These are phyloP conservation scores for Pythium sp. DNA, from an alignment of 352 stramenopile genomes.

Conservation along the genomic window DNA sequence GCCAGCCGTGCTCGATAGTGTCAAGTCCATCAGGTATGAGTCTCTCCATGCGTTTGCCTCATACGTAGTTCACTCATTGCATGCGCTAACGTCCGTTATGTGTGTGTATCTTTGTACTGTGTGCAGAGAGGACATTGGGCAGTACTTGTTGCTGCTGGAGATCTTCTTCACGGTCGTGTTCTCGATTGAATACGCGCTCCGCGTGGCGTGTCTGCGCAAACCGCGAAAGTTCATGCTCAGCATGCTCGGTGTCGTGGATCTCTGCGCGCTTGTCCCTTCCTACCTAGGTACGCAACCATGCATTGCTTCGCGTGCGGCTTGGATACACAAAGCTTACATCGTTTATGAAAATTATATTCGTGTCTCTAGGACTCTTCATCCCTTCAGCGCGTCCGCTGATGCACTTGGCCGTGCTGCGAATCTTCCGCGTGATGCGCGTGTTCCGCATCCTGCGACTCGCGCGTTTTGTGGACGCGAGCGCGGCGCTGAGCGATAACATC, in stretches of 20 bases:
- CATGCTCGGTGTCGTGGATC: conserved; percentile 70
- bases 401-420: conserved; percentile 68
- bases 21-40: conserved; percentile 56
- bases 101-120: neutral
- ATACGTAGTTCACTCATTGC: neutral
- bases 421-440: conserved; percentile 80
- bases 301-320: neutral
- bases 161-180: conserved; percentile 81
- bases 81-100: neutral
- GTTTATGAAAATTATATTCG: neutral
- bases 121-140: conserved; percentile 48
- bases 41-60: neutral
- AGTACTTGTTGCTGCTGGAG: conserved; percentile 66
- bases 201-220: conserved; percentile 58
- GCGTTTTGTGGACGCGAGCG: conserved; percentile 71
- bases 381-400: conserved; percentile 59
- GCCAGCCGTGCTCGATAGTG: conserved; percentile 63
- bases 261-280: conserved; percentile 75
- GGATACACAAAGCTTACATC: neutral
- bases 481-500: conserved; percentile 74
- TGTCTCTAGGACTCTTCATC: conserved; percentile 41
- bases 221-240: conserved; percentile 65
- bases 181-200: conserved; percentile 71
- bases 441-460: conserved; percentile 73
- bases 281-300: conserved; percentile 49